Evolutionary conservation across 768 basidiomycete genomes (phyloP), one percentile per base, ranked within the genome.

Genomic region (Lentinula sp.): DNA sequence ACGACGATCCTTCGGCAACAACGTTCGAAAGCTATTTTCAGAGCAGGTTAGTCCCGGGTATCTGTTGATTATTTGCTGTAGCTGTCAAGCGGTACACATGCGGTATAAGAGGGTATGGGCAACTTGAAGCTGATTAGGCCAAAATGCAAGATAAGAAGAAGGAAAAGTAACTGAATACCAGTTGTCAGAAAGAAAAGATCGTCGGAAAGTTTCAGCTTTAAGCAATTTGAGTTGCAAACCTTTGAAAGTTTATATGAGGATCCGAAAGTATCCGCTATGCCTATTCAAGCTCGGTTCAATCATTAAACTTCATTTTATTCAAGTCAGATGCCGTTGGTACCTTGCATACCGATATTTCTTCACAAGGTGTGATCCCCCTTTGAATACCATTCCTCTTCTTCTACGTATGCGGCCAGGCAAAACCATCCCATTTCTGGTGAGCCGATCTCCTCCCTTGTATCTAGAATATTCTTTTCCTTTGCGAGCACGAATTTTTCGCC

Each of bases 341-440:
- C 53, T 23, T 13, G 18, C 36, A 41, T 16, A 20, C 37, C 18
- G 12, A n/a, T 18, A n/a, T 18, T 37, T 13, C 16, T 20, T 55
- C 36, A 56, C 23, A 56, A 28, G 16, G 43, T 56, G 20, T 56
- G 55, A 12, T 56, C 55, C 7, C 55, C 55, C 41, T 43, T 56
- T 13, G 55, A 56, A 43, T 56, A 28, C 55, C 55, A 56, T 43
- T 56, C 55, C 55, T 56, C 55, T 13, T 56, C 55, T 41, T 56
- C 55, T n/a, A 56, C 55, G 5, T 56, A 56, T 23, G 55, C 55
- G 23, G 55, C 42, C 5, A 56, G 55, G 28, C 55, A 56, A 6
- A 56, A 56, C 55, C 55, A 56, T 45, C 55, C 55, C 55, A 56
- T 56, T 56, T 56, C 55, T 20, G 55, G 55, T 41, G 55, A 28